Conservation (phyloP, 805 yeast genomes). For the Candida odintsovae region DNA sequence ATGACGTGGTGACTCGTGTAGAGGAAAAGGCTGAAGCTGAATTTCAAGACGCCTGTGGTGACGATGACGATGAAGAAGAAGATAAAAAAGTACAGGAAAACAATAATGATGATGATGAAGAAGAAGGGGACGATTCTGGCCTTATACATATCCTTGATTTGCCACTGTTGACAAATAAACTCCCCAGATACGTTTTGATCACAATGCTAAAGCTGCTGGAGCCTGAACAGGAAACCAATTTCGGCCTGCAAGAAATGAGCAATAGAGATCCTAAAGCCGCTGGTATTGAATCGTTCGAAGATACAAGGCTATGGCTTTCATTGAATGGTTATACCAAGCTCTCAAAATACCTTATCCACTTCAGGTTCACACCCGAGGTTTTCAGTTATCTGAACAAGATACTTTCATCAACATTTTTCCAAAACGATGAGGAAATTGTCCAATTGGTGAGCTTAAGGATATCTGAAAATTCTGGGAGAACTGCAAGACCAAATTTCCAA, state of each 20-base stretch:
- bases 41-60: too few species aligned
- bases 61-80: too few species aligned
- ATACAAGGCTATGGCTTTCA: slow-evolving; percentile 40
- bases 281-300: slow-evolving; percentile 14
- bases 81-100: too few species aligned
- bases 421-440: slow-evolving; percentile 35
- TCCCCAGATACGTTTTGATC: slow-evolving; percentile 41
- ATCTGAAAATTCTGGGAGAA: slow-evolving; percentile 78
- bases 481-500: slow-evolving; percentile 69
- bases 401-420: slow-evolving; percentile 37
- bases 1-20: neutral
- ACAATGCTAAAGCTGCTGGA: slow-evolving; percentile 43
- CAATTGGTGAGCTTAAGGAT: slow-evolving; percentile 58
- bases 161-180: slow-evolving; percentile 41
- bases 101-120: neutral
- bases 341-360: slow-evolving; percentile 23
- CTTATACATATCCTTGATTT: slow-evolving; percentile 53
- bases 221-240: slow-evolving; percentile 47
- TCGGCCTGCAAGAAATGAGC: slow-evolving; percentile 22
- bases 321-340: slow-evolving; percentile 29
- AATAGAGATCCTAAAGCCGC: slow-evolving; percentile 26
- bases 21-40: neutral
- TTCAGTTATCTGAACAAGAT: slow-evolving; percentile 44
- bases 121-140: slow-evolving; percentile 14
- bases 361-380: slow-evolving; percentile 31